Evolutionary conservation across 768 basidiomycete species (phyloP), one percentile per base, ranked within the genome.

Genomic region (Panellus pusillus): DNA sequence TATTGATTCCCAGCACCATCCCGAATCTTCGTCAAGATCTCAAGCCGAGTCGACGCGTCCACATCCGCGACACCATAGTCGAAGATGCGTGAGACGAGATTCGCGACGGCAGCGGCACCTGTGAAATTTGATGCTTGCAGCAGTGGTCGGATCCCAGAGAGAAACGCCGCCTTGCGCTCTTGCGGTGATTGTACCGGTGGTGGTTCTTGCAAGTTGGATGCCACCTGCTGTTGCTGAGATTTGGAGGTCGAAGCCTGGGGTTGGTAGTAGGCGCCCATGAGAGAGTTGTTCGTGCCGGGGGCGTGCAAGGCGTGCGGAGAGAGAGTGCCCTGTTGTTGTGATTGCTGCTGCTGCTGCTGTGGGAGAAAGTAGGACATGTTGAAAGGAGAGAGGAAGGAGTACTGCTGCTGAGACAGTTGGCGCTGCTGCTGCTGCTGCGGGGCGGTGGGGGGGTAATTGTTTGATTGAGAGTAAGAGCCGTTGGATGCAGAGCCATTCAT

Each of bases 1-100:
- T 93, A 93, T 63, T 90, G 88, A 65, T 91, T 90, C 38, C 84
- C 87, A 27, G 91, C 91, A 44, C 85, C 82, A 68, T 93, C 90
- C 58, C 91, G 79, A 60, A 93, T 87, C 70, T 84, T 86, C 15
- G 85, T 87, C 50, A 93, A 70, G 48, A 93, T 86, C 66, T 93
- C 89, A 50, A 87, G 65, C 6, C 91, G 84, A 17, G 78, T 78
- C n/a, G 71, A 54, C 6, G 80, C 71, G 50, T 90, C 86, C 19
- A 90, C 83, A 20, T 90, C 86, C 44, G 75, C 65, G 15, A 79
- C 69, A 29, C 88, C 85, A 65, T 77, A 87, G 41, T 83, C 78
- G 38, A 73, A 74, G 35, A 93, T 79, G 36, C 73, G 74, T 28
- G 73, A 72, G 19, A 84, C 81, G 36, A 93, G 74, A n/a, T 77